Evolutionary conservation across 805 yeast species (phyloP).

Genomic region (Candida nitratophila): DNA sequence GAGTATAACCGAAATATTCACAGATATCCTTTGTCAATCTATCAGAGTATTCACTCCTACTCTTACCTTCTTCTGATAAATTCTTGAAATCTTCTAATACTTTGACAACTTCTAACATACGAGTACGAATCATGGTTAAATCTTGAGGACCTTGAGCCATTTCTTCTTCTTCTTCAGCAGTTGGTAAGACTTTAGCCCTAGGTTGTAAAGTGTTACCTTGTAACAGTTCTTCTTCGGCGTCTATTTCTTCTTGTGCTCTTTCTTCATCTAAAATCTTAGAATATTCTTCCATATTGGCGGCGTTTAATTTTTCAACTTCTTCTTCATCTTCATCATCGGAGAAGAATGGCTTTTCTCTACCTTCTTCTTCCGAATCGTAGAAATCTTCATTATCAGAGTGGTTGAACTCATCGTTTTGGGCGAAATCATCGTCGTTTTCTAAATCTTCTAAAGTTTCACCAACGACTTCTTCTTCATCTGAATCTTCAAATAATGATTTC

Average conservation of each 20-base stretch:
- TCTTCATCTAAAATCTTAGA: slow-evolving; percentile 59
- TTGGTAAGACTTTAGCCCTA: slow-evolving; percentile 70
- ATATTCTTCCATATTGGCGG: slow-evolving; percentile 76
- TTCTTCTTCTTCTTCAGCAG: slow-evolving; percentile 55
- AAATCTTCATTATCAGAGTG: slow-evolving; percentile 35
- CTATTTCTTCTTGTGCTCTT: slow-evolving; percentile 52
- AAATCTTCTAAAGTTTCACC: slow-evolving; percentile 19
- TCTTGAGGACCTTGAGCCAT: slow-evolving; percentile 56
- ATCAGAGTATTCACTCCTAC: slow-evolving; percentile 75
- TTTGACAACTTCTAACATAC: slow-evolving; percentile 93
- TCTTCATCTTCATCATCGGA: slow-evolving; percentile 69
- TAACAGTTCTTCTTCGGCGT: slow-evolving; percentile 54
- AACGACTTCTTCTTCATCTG: slow-evolving; percentile 50
- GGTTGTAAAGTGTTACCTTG: slow-evolving; percentile 58
- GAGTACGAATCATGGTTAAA: slow-evolving; percentile 75
- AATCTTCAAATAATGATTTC: slow-evolving; percentile 70
- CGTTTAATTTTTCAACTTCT: slow-evolving; percentile 66
- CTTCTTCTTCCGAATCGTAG: slow-evolving; percentile 60
- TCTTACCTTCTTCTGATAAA: slow-evolving; percentile 76
- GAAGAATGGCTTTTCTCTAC: slow-evolving; percentile 61
- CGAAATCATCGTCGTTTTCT: slow-evolving; percentile 18
- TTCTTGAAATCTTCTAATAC: slow-evolving; percentile 86
- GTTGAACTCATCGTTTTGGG: slow-evolving; percentile 19
- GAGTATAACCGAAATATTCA: slow-evolving; percentile 89
- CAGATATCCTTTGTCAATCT: slow-evolving; percentile 81